A percentile compares a stretch with the other conserved stretches of the same genome.
Evolutionary conservation across 257 asterid genomes (phyloP).

Genomic region (Gynochthodes officinalis): DNA sequence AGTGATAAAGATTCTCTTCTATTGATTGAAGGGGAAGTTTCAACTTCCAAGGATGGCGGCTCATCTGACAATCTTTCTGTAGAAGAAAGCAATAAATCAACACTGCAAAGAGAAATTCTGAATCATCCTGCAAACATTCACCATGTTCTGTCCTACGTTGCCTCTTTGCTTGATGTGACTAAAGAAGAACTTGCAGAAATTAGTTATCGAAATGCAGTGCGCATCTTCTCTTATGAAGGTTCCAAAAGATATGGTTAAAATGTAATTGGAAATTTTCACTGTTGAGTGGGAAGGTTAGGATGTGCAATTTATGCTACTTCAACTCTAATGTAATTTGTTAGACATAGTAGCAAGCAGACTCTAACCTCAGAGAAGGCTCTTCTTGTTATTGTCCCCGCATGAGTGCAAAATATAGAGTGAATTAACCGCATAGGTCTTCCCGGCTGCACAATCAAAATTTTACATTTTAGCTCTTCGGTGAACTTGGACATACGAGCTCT

Average conservation of each 20-base stretch:
- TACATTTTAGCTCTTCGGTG: not conserved
- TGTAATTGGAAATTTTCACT: not conserved
- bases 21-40: constrained; percentile 25
- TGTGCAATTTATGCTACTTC: not conserved
- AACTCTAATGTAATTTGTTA: not conserved
- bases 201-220: constrained; percentile 63
- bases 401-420: not conserved
- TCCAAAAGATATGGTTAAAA: constrained; percentile 50
- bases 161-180: constrained; percentile 57
- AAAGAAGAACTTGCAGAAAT: constrained; percentile 60
- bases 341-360: not conserved
- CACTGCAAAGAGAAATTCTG: constrained; percentile 26
- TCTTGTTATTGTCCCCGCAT: not conserved
- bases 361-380: not conserved
- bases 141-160: constrained; percentile 67
- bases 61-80: not conserved
- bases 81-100: constrained; percentile 19
- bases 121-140: constrained; percentile 93
- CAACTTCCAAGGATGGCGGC: constrained; percentile 7
- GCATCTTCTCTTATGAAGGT: constrained; percentile 75
- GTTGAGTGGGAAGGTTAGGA: not conserved
- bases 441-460: not conserved
- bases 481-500: too few relatives aligned
- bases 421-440: not conserved
- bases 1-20: constrained; percentile 32